Evolutionary conservation across 345 rosid species (phyloP).

Genomic region (Eucalyptus tenuipes): DNA sequence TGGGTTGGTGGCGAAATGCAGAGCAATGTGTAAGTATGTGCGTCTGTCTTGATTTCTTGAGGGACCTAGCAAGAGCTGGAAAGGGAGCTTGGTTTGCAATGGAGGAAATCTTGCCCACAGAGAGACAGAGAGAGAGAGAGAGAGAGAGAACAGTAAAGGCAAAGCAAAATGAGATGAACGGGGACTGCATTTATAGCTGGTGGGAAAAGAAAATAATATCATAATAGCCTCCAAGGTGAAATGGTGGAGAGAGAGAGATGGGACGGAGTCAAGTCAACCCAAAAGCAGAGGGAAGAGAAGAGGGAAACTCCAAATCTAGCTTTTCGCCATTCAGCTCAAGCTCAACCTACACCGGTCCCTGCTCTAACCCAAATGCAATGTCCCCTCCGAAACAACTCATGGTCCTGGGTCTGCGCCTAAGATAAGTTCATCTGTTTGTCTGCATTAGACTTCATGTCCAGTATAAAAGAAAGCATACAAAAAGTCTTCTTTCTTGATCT

Average conservation of each 20-base stretch:
- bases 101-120: constrained; percentile 57
- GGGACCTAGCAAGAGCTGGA: constrained; percentile 34
- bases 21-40: constrained; percentile 13
- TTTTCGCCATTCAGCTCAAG: neutral
- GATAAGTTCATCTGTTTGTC: neutral
- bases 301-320: neutral
- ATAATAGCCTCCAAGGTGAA: neutral
- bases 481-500: neutral
- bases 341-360: neutral
- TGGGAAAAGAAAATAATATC: neutral
- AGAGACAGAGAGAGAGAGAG: constrained; percentile 10
- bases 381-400: neutral
- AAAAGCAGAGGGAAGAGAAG: neutral
- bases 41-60: neutral
- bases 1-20: constrained; percentile 32
- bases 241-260: neutral
- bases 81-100: constrained; percentile 81
- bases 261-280: neutral
- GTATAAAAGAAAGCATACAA: neutral
- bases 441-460: neutral
- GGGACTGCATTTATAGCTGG: constrained; percentile 25
- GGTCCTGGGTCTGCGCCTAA: neutral
- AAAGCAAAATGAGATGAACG: constrained; percentile 19
- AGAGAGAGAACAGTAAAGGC: constrained; percentile 21
- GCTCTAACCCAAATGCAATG: neutral